Conservation (phyloP, 2,329 filamentous ascomycete species). For the Ceratocystis eucalypticola region DNA sequence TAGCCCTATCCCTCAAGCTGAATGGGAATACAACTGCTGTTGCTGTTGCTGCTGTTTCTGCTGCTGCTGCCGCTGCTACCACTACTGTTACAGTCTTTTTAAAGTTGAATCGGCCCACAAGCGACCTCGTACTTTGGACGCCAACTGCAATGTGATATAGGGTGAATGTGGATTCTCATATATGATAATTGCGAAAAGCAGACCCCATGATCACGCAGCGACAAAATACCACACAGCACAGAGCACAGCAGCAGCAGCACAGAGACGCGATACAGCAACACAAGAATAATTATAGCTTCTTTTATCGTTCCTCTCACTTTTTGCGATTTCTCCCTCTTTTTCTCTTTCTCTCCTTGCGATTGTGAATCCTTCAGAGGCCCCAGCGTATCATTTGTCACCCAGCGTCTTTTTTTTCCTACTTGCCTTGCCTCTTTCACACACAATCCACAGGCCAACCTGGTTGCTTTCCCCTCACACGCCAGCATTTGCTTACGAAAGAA, state of each 20-base stretch:
- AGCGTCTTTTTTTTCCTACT: neutral
- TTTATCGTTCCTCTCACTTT: slow-evolving; percentile 1
- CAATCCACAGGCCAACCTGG: neutral
- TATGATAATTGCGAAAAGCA: neutral
- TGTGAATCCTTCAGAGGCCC: slow-evolving; percentile 5
- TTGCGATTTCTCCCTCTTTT: neutral
- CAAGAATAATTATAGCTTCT: neutral
- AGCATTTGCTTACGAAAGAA: neutral
- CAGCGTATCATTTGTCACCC: neutral
- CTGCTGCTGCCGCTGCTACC: neutral
- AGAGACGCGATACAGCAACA: neutral
- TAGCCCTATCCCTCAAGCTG: neutral
- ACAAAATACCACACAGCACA: neutral
- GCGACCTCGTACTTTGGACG: neutral
- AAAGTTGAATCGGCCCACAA: neutral
- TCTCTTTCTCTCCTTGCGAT: neutral
- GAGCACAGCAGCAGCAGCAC: neutral
- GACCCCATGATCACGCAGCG: neutral
- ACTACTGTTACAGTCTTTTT: neutral
- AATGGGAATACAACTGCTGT: neutral
- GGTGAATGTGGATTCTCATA: neutral
- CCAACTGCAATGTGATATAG: neutral
- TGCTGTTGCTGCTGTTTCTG: neutral
- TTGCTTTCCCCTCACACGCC: slow-evolving; percentile 2
- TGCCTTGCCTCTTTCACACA: neutral